A percentile compares a stretch with the other conserved stretches of the same genome.
phyloP scores from a whole-genome alignment of 2,329 filamentous ascomycete species.

The Apiospora sp. region DNA sequence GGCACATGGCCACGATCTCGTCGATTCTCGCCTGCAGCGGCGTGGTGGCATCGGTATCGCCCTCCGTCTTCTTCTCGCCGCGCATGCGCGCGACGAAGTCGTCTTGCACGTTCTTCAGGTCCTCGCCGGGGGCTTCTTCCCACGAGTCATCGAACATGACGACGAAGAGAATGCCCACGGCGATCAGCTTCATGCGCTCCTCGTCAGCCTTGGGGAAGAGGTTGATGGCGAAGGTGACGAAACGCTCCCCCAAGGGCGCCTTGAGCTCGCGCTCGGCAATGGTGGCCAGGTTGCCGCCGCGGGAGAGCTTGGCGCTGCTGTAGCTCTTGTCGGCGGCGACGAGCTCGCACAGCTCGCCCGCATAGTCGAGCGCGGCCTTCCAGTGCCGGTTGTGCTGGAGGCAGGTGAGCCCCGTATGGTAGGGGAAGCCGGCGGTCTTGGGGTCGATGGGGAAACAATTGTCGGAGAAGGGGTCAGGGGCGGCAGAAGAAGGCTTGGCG shows the following conservation, averaged over 20 bases:
- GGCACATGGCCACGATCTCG: conserved; percentile 13
- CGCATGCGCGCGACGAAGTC: conserved; percentile 20
- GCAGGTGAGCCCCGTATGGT: conserved; percentile 1
- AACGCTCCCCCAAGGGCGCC: conserved; percentile 6
- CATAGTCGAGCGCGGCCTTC: conserved; percentile 6
- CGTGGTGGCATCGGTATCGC: neutral
- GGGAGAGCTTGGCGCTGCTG: conserved; percentile 3
- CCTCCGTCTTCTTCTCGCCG: conserved; percentile 6
- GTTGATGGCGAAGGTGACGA: conserved; percentile 19
- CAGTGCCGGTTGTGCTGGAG: conserved; percentile 13
- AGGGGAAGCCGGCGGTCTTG: conserved; percentile 9
- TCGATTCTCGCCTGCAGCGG: conserved; percentile 20
- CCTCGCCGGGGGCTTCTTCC: conserved; percentile 1
- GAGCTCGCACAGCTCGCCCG: neutral
- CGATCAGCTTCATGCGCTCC: conserved; percentile 22
- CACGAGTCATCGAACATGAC: conserved; percentile 22
- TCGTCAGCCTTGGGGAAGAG: conserved; percentile 18
- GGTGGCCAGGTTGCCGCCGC: conserved; percentile 6
- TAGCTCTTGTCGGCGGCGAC: conserved; percentile 9
- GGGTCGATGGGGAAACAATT: conserved; percentile 1
- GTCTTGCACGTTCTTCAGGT: conserved; percentile 18
- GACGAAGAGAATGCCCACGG: conserved; percentile 13
- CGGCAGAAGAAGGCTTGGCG: neutral
- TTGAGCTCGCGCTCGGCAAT: conserved; percentile 1
- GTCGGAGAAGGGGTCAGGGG: neutral